A percentile compares a stretch with the other conserved stretches of the same genome.
Evolutionary conservation across 257 asterid genomes (phyloP).

Genomic region (Osmanthus fragrans): DNA sequence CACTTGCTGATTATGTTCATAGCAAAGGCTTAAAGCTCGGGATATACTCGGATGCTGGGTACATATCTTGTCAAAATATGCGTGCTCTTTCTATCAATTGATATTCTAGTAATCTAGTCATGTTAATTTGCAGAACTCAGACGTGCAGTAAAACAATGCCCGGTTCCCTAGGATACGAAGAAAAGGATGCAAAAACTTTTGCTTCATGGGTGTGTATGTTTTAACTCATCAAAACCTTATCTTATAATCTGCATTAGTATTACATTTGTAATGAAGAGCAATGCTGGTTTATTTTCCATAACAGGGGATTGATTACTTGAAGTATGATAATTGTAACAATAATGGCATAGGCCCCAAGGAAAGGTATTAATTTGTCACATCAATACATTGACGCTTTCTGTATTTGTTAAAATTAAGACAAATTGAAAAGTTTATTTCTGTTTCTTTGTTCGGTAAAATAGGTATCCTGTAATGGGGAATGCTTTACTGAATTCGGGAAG

Average conservation of each 20-base stretch:
- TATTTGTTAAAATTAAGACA: neutral
- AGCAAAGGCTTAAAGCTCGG: conserved; percentile 84
- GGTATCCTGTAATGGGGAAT: conserved; percentile 77
- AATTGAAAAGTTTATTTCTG: neutral
- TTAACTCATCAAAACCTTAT: neutral
- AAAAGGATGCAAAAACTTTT: conserved; percentile 86
- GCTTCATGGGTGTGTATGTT: conserved; percentile 71
- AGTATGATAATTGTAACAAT: conserved; percentile 87
- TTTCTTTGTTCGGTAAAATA: conserved; percentile 23
- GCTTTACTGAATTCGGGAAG: conserved; percentile 87
- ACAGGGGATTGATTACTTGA: conserved; percentile 89
- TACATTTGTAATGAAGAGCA: neutral
- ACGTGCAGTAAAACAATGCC: conserved; percentile 82
- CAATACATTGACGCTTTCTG: neutral
- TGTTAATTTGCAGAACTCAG: conserved; percentile 43
- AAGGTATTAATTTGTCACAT: conserved; percentile 35
- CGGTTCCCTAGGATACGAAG: conserved; percentile 79
- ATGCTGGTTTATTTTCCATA: neutral
- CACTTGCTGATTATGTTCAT: conserved; percentile 86
- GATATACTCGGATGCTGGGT: conserved; percentile 91
- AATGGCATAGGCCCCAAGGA: conserved; percentile 48
- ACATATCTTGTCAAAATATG: neutral
- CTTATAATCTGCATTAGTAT: too few relatives aligned
- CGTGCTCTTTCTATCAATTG: neutral
- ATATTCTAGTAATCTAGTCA: too few relatives aligned